Evolutionary conservation across 2,329 filamentous ascomycete genomes (phyloP), one percentile per base, ranked within the genome.

Genomic region (Achaetomium macrosporum): DNA sequence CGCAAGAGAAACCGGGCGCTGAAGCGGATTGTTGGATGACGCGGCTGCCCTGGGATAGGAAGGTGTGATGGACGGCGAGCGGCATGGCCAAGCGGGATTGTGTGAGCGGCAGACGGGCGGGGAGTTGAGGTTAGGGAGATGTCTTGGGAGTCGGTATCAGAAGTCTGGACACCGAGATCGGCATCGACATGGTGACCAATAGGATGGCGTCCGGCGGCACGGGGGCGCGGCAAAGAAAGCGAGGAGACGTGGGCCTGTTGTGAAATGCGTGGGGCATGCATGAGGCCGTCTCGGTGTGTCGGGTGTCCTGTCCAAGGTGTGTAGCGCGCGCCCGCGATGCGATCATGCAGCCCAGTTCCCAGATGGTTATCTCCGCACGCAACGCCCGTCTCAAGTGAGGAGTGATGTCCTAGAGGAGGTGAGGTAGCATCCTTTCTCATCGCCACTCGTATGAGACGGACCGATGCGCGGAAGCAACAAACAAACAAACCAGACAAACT

Each of bases 91-190:
- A 33, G 30, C 16, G 19, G 45, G 37, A 31, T 36, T 9, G 11
- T n/a, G 37, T 19, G 8, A 44, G 20, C 29, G 15, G 17, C 15
- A 19, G 33, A 35, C 25, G 17, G 31, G 39, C 25, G 25, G 20
- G 30, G 7, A n/a, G 50, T 25, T 13, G 5, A 35, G 16, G 46
- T 36, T 36, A 8, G 20, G 41, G 9, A n/a, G 19, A 19, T 15
- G 52, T 48, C 43, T 54, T 51, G 51, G 7, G 33, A 15, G 33
- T 46, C 37, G 52, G 42, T 42, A 47, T 33, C 8, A 17, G 35
- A 40, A 47, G 51, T 51, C 55, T 61, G 52, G 53, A 57, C 35
- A 8, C 15, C 47, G 53, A 51, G 57, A 55, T 8, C 19, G 15
- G 20, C 47, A 30, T 49, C 46, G 46, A 30, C 41, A 39, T 47